Base-by-base conservation (phyloP, 495 filamentous ascomycete genomes). In the Talaromyces stipitatus region DNA sequence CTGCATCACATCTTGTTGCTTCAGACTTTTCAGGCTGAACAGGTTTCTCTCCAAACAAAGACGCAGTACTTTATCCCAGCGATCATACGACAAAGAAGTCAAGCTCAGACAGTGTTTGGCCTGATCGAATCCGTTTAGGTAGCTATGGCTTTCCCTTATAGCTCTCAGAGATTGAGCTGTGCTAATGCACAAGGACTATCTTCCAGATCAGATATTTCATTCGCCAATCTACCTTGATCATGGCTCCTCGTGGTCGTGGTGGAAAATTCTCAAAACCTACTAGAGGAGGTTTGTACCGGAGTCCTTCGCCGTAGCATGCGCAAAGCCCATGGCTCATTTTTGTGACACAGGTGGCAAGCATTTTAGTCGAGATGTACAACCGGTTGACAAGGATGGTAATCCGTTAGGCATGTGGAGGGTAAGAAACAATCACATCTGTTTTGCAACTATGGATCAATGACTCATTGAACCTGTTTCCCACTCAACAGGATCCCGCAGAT, bases 191-290 rank as follows among this genome's bases (percentile, higher is more conserved):
- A 9, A 46, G 3, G 9, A 3, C 22, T 24, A 6, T 24, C 20
- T 23, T 0, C 1, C n/a, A 46, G 43, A 46, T 46, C 43, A n/a
- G n/a, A n/a, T 16, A 36, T n/a, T 29, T 18, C 45, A 26, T 14
- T 2, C 10, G 12, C 22, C 23, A 48, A 1, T 16, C 36, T 26
- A 48, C 32, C 36, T 16, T 26, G 7, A 24, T 51, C 18, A 78
- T 78, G 75, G 68, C 75, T 16, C 75, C 73, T 56, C 73, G 75
- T 57, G 90, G 90, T 64, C 86, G 91, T 62, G 91, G 88, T 61
- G 90, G 90, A 71, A 98, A 97, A 75, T 96, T 91, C 70, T 86
- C 82, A 73, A 98, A 98, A 77, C 90, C 87, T 59, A 88, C 86
- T 55, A 82, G 94, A 74, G 94, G 94, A 78, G 90, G 91, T 59